A percentile compares a stretch with the other conserved stretches of the same genome.
These are phyloP conservation scores for Metschnikowia borealis DNA, from an alignment of 805 yeast species.

Conservation along the genomic window DNA sequence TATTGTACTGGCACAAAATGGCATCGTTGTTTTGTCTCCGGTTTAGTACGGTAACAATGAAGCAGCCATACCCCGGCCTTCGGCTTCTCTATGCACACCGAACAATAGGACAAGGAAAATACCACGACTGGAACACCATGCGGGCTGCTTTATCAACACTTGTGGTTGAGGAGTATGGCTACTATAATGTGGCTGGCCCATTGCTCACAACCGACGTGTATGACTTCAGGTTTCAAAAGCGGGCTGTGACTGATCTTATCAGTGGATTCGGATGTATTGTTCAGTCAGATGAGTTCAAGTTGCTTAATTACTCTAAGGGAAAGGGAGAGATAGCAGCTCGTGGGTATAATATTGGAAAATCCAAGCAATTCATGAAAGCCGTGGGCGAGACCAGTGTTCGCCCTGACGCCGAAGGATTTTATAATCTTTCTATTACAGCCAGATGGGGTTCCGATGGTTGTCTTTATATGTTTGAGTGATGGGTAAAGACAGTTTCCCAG, in stretches of 20 bases:
- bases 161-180: slow-evolving; percentile 47
- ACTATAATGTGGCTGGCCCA: slow-evolving; percentile 52
- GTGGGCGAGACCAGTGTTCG: slow-evolving; percentile 11
- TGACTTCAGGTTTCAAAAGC: slow-evolving; percentile 52
- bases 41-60: slow-evolving; percentile 27
- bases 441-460: slow-evolving; percentile 72
- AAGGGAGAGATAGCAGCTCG: slow-evolving; percentile 54
- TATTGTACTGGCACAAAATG: slow-evolving; percentile 33
- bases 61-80: slow-evolving; percentile 19
- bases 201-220: slow-evolving; percentile 54
- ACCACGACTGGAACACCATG: slow-evolving; percentile 35
- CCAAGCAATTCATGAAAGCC: slow-evolving; percentile 19
- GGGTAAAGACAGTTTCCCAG: not conserved
- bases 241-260: slow-evolving; percentile 15
- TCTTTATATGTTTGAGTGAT: slow-evolving; percentile 40
- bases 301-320: slow-evolving; percentile 30
- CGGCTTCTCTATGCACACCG: slow-evolving; percentile 43
- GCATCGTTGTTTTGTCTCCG: slow-evolving; percentile 49
- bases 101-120: slow-evolving; percentile 17
- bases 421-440: slow-evolving; percentile 45
- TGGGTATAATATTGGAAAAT: slow-evolving; percentile 65
- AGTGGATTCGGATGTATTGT: slow-evolving; percentile 53
- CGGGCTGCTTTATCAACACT: slow-evolving; percentile 48
- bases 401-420: slow-evolving; percentile 34
- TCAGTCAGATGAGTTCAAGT: slow-evolving; percentile 58